These are phyloP conservation scores for Dalbergia oliveri DNA, from an alignment of 306 rosid species.

Conservation along the genomic window DNA sequence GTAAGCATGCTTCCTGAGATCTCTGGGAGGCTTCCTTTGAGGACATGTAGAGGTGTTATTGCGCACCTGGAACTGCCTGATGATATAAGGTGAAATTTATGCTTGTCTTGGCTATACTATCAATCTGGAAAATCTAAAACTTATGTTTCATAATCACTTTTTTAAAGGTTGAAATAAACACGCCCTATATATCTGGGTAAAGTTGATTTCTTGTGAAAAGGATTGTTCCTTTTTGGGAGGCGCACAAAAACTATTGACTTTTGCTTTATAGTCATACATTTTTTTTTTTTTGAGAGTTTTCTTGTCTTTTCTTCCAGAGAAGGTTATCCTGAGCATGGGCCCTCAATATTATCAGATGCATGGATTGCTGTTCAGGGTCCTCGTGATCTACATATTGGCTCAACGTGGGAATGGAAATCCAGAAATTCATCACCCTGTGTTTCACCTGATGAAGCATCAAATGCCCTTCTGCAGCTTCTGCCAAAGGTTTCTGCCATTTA, in stretches of 20 bases:
- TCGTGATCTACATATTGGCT: conserved; percentile 69
- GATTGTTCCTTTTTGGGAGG: conserved; percentile 26
- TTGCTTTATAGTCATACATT: background rate
- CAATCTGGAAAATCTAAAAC: background rate
- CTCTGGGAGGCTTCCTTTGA: conserved; percentile 87
- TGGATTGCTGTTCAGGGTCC: conserved; percentile 86
- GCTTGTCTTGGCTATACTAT: conserved; percentile 17
- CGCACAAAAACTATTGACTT: background rate
- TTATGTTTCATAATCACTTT: too few relatives aligned
- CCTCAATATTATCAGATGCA: conserved; percentile 87
- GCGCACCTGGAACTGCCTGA: conserved; percentile 74
- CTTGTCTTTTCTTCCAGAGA: conserved; percentile 55
- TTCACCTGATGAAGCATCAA: conserved; percentile 65
- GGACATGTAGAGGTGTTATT: conserved; percentile 92
- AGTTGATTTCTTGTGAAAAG: conserved; percentile 22
- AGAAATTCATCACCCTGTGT: conserved; percentile 72
- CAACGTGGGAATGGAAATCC: conserved; percentile 97
- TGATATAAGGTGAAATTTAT: conserved; percentile 58
- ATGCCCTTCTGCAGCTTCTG: conserved; percentile 71
- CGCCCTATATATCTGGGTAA: background rate
- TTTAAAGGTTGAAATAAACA: too few relatives aligned
- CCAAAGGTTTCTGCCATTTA: conserved; percentile 77
- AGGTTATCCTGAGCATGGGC: conserved; percentile 69
- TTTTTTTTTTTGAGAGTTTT: conserved; percentile 4
- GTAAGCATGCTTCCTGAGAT: conserved; percentile 84